A percentile compares a stretch with the other conserved stretches of the same genome.
Evolutionary conservation across 2,329 filamentous ascomycete species (phyloP).

Genomic region (Paraphoma sp.): DNA sequence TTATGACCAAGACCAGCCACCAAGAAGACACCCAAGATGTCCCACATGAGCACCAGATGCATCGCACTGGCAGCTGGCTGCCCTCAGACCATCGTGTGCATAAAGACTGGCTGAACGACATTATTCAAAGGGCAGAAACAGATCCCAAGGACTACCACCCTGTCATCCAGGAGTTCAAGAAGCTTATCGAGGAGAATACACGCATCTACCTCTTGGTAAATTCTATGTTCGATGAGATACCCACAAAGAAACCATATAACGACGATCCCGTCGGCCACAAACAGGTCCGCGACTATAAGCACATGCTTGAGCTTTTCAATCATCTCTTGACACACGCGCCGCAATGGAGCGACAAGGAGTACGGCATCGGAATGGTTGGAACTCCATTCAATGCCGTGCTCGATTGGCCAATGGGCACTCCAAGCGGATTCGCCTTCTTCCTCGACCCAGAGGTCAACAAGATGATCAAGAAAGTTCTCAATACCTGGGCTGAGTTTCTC

Average conservation of each 20-base stretch:
- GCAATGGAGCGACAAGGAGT: conserved; percentile 49
- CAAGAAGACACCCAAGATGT: conserved; percentile 20
- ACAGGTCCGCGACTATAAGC: conserved; percentile 69
- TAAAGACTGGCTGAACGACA: conserved; percentile 66
- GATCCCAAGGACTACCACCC: conserved; percentile 61
- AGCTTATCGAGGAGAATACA: conserved; percentile 69
- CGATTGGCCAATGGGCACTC: conserved; percentile 65
- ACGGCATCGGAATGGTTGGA: conserved; percentile 56
- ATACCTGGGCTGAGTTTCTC: conserved; percentile 54
- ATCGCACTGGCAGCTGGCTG: conserved; percentile 58
- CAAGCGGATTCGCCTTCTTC: conserved; percentile 61
- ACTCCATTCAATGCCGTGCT: conserved; percentile 64
- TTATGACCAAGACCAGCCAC: conserved; percentile 6
- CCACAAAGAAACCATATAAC: conserved; percentile 64
- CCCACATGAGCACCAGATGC: conserved; percentile 24
- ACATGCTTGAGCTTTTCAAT: conserved; percentile 72
- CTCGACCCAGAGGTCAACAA: conserved; percentile 45
- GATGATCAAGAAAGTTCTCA: conserved; percentile 60
- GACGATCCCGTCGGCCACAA: conserved; percentile 67
- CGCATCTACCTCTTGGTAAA: conserved; percentile 71
- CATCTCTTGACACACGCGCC: conserved; percentile 55
- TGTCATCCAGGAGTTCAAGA: conserved; percentile 68
- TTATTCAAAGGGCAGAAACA: conserved; percentile 63
- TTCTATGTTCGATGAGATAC: conserved; percentile 73
- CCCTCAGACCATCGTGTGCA: conserved; percentile 68